These are phyloP conservation scores for Hondaea fermentalgiana DNA, from an alignment of 108 stramenopile species.

Conservation along the genomic window DNA sequence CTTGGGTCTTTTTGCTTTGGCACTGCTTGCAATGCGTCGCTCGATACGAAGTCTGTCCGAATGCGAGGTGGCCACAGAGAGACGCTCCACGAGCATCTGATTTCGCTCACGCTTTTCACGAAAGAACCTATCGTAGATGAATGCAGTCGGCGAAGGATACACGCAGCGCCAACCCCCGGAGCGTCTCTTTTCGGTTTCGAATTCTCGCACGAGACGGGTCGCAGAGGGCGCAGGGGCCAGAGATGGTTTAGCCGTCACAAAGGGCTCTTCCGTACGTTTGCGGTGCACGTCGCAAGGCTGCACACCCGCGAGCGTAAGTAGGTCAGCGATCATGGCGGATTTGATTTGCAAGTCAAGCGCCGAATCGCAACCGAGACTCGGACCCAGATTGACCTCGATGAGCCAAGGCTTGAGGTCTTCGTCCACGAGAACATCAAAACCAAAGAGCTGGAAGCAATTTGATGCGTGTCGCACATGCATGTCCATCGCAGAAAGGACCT, in stretches of 20 bases:
- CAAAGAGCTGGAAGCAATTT: constrained; percentile 39
- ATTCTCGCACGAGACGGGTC: background rate
- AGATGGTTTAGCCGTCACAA: background rate
- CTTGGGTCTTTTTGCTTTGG: background rate
- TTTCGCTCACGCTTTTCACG: background rate
- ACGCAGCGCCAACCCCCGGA: background rate
- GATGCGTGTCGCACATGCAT: constrained; percentile 27
- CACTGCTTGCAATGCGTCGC: background rate
- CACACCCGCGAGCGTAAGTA: background rate
- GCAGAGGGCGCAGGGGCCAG: background rate
- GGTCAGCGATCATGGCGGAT: background rate
- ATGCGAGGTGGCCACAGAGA: background rate
- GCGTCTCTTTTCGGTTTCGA: background rate
- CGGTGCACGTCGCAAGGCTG: background rate
- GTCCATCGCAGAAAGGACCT: constrained; percentile 35
- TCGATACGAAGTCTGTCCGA: background rate
- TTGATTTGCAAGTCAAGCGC: constrained; percentile 35
- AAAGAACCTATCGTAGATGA: background rate
- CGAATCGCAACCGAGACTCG: constrained; percentile 37
- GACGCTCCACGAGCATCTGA: background rate
- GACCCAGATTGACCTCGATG: constrained; percentile 43
- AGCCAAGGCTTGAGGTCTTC: constrained; percentile 35
- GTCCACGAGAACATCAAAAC: constrained; percentile 43
- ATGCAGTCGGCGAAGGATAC: background rate
- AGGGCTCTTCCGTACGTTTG: background rate